These are phyloP conservation scores for Lathyrus aphaca DNA, from an alignment of 306 rosid species.

Conservation along the genomic window DNA sequence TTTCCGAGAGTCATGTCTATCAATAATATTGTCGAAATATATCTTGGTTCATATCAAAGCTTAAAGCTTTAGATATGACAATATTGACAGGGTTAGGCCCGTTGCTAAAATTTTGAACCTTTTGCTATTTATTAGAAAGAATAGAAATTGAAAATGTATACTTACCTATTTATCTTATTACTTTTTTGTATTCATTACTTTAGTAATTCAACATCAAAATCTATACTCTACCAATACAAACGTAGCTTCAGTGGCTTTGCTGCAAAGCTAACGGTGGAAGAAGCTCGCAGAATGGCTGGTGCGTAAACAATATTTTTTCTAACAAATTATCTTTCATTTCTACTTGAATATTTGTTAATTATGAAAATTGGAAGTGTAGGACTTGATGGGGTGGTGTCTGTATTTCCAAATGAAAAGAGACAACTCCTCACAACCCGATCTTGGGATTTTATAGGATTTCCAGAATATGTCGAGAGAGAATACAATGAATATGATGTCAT, in stretches of 20 bases:
- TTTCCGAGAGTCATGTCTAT: not conserved
- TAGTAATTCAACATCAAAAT: not conserved
- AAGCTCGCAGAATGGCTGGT: not conserved
- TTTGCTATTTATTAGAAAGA: not conserved
- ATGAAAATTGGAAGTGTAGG: not conserved
- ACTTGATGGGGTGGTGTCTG: no score
- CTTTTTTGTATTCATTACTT: not conserved
- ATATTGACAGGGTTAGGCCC: not conserved
- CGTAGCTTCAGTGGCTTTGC: not conserved
- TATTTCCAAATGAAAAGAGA: no score
- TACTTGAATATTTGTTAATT: not conserved
- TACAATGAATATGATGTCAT: no score
- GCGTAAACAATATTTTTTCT: not conserved
- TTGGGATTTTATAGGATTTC: no score
- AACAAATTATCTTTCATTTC: no score
- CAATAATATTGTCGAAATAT: no score
- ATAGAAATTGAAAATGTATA: no score
- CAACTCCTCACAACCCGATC: no score
- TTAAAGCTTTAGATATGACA: not conserved
- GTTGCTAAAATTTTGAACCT: not conserved
- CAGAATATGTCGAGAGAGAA: no score
- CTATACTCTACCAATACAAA: not conserved
- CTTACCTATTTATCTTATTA: not conserved
- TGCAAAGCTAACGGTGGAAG: not conserved
- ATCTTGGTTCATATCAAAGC: not conserved